phyloP scores from a whole-genome alignment of 169 alveolate species.

The Plasmodium fragile region DNA sequence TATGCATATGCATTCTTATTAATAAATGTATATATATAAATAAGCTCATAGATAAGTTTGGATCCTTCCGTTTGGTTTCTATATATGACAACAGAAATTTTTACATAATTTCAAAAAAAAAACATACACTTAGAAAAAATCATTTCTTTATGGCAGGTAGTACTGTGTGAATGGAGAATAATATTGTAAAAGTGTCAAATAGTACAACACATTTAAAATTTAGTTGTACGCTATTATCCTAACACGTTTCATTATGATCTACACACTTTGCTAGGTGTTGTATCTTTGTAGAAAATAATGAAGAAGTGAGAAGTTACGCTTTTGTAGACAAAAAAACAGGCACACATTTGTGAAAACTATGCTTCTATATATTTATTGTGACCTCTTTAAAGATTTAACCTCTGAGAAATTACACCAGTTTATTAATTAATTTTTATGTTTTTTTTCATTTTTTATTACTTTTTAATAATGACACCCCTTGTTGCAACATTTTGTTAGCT shows the following conservation, averaged over 20 bases:
- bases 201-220: not conserved
- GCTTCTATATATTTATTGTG: conserved; percentile 1
- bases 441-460: not conserved
- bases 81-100: not conserved
- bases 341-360: not conserved
- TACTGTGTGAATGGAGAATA: not conserved
- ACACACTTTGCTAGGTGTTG: not conserved
- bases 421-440: not conserved
- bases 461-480: not conserved
- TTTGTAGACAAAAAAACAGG: not conserved
- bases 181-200: not conserved
- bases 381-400: not conserved
- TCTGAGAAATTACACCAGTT: not conserved
- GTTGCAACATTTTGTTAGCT: not conserved
- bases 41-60: not conserved
- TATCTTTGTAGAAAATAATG: conserved; percentile 1
- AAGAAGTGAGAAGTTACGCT: not conserved
- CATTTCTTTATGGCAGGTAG: not conserved
- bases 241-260: not conserved
- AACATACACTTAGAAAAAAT: not conserved
- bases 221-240: not conserved
- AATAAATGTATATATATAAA: not conserved
- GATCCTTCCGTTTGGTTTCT: not conserved
- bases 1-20: not conserved
- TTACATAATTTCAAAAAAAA: not conserved